These are phyloP conservation scores for Fagopyrum tataricum DNA, from an alignment of 148 eudicot species.

Conservation along the genomic window DNA sequence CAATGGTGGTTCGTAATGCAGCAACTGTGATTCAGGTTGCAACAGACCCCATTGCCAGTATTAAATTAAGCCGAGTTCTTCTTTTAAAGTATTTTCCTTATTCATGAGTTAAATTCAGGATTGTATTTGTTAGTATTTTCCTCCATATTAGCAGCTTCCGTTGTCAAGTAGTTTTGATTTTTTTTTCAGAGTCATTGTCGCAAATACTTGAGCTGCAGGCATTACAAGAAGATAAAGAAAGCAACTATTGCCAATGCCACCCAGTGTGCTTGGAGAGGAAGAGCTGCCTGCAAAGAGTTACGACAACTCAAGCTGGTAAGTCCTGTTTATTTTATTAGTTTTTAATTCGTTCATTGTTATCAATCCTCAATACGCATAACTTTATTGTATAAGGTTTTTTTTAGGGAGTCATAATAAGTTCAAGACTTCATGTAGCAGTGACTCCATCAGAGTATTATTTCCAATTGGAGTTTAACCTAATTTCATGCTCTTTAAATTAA, in stretches of 20 bases:
- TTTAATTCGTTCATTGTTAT: not conserved
- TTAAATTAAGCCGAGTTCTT: not conserved
- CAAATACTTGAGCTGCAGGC: conserved; percentile 55
- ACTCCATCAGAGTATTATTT: not conserved
- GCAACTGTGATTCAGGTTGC: conserved; percentile 78
- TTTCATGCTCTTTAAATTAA: not conserved
- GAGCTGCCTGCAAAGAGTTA: conserved; percentile 79
- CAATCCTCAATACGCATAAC: not conserved
- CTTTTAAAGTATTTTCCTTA: not conserved
- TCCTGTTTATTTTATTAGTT: not conserved
- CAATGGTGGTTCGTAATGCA: conserved; percentile 86
- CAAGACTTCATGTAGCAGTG: not conserved
- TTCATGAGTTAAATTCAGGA: not conserved
- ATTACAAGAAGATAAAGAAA: conserved; percentile 58
- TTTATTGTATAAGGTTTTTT: not conserved
- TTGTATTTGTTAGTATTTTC: not conserved
- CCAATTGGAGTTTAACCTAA: not conserved
- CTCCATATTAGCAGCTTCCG: conserved; percentile 11
- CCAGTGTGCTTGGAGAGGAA: conserved; percentile 97
- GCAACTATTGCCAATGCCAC: conserved; percentile 78
- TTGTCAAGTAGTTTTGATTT: conserved; percentile 9
- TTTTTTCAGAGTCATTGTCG: conserved; percentile 82
- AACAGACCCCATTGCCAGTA: not conserved
- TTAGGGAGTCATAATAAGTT: not conserved
- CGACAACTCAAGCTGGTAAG: conserved; percentile 78